Evolutionary conservation across 306 rosid species (phyloP).

Genomic region (Begonia fuchsioides): DNA sequence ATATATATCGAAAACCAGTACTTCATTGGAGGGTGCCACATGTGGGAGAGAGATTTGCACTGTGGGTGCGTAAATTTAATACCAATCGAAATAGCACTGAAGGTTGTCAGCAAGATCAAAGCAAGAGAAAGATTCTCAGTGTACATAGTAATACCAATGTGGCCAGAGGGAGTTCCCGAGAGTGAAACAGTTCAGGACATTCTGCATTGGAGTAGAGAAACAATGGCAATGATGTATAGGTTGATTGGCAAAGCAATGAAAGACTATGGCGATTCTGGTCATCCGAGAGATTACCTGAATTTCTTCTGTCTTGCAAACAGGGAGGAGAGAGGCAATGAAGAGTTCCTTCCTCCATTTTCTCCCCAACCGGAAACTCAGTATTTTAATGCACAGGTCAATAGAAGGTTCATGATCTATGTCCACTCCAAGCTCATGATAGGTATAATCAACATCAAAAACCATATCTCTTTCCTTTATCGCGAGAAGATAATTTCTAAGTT

Average conservation of each 20-base stretch:
- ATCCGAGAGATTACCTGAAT: constrained; percentile 82
- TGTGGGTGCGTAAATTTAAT: constrained; percentile 76
- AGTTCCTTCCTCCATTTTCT: constrained; percentile 52
- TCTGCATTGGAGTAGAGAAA: constrained; percentile 75
- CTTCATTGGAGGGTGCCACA: constrained; percentile 76
- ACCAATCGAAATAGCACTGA: constrained; percentile 81
- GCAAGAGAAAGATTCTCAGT: constrained; percentile 71
- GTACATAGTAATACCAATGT: constrained; percentile 86
- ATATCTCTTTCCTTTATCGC: not conserved
- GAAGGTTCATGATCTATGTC: constrained; percentile 94
- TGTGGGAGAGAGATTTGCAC: constrained; percentile 62
- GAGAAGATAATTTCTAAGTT: too few relatives aligned
- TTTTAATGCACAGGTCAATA: constrained; percentile 63
- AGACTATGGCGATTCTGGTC: constrained; percentile 45
- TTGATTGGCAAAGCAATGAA: constrained; percentile 69
- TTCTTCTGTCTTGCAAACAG: constrained; percentile 93
- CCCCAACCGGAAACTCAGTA: constrained; percentile 57
- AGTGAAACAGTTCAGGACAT: constrained; percentile 78
- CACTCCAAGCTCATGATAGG: constrained; percentile 98
- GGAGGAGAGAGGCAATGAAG: constrained; percentile 41
- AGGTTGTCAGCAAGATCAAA: constrained; percentile 59
- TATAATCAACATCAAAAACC: constrained; percentile 12
- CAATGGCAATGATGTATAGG: constrained; percentile 77
- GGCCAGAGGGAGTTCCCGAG: constrained; percentile 92
- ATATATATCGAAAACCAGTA: constrained; percentile 88